phyloP scores from a whole-genome alignment of 192 early-diverging fungal genomes.

The Linnemannia hyalina region DNA sequence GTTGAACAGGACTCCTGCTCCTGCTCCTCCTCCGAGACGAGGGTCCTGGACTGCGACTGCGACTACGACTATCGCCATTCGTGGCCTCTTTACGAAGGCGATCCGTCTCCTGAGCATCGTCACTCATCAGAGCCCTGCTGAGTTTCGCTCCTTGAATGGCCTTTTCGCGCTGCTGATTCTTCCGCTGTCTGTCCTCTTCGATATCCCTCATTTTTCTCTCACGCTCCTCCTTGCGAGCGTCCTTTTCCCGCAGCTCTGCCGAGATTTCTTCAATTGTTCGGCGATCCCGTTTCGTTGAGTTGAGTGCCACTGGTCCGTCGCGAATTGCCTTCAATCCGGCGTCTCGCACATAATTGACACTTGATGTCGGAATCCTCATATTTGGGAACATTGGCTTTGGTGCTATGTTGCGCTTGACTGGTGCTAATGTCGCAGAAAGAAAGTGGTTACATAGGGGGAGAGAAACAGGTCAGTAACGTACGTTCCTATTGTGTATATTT shows the following conservation, averaged over 20 bases:
- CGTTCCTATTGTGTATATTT: neutral
- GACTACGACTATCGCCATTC: neutral
- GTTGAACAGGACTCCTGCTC: constrained; percentile 9
- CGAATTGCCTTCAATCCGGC: constrained; percentile 53
- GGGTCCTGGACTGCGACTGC: constrained; percentile 35
- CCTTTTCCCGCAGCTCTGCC: constrained; percentile 19
- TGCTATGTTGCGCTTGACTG: constrained; percentile 26
- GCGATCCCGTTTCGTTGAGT: constrained; percentile 43
- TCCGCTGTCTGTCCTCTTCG: constrained; percentile 28
- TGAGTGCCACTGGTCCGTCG: constrained; percentile 44
- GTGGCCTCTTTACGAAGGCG: constrained; percentile 34
- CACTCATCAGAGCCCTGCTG: constrained; percentile 33
- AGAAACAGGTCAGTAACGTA: neutral
- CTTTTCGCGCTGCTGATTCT: constrained; percentile 39
- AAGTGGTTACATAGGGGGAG: neutral
- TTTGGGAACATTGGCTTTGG: constrained; percentile 40
- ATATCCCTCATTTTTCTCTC: constrained; percentile 31
- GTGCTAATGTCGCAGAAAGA: constrained; percentile 7
- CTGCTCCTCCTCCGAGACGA: constrained; percentile 15
- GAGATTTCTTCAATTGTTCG: constrained; percentile 34
- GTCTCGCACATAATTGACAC: constrained; percentile 38
- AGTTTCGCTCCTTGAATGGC: constrained; percentile 43
- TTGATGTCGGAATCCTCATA: constrained; percentile 26
- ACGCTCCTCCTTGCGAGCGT: constrained; percentile 34
- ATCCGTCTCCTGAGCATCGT: constrained; percentile 39